Evolutionary conservation across 1,139 yeast genomes (phyloP).

Genomic region (Yamadazyma atmosphaerica): DNA sequence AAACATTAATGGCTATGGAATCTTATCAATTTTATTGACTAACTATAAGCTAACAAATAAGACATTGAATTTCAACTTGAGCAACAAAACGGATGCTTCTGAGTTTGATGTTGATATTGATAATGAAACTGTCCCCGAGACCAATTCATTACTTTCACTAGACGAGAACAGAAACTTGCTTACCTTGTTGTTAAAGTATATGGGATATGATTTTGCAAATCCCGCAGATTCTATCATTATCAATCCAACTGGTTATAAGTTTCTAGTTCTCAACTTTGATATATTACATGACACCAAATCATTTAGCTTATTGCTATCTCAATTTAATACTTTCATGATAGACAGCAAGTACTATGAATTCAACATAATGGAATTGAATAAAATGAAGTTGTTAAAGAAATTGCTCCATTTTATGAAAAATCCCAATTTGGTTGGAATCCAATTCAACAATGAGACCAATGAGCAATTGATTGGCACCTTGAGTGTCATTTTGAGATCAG

Average conservation of each 20-base stretch:
- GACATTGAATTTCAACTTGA: constrained; percentile 16
- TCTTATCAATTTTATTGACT: constrained; percentile 31
- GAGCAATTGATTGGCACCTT: constrained; percentile 24
- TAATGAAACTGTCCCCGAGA: not conserved
- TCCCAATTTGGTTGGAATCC: constrained; percentile 17
- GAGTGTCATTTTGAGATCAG: constrained; percentile 25
- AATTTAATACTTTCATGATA: constrained; percentile 53
- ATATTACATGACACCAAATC: constrained; percentile 40
- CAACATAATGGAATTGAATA: constrained; percentile 52
- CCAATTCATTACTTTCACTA: not conserved
- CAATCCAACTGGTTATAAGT: constrained; percentile 30
- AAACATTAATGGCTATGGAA: constrained; percentile 42
- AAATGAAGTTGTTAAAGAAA: constrained; percentile 54
- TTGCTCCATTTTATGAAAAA: constrained; percentile 53
- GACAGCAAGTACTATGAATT: constrained; percentile 49
- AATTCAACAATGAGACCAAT: constrained; percentile 14
- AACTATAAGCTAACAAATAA: constrained; percentile 27
- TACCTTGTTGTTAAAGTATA: constrained; percentile 22
- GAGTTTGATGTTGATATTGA: constrained; percentile 1
- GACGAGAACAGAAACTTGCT: constrained; percentile 17
- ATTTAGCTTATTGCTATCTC: constrained; percentile 52
- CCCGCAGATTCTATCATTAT: constrained; percentile 31
- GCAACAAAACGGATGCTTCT: not conserved
- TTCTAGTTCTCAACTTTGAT: constrained; percentile 35
- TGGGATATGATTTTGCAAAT: constrained; percentile 27